Evolutionary conservation across 2,329 filamentous ascomycete genomes (phyloP), one percentile per base, ranked within the genome.

Genomic region (Knoxdaviesia proteae): DNA sequence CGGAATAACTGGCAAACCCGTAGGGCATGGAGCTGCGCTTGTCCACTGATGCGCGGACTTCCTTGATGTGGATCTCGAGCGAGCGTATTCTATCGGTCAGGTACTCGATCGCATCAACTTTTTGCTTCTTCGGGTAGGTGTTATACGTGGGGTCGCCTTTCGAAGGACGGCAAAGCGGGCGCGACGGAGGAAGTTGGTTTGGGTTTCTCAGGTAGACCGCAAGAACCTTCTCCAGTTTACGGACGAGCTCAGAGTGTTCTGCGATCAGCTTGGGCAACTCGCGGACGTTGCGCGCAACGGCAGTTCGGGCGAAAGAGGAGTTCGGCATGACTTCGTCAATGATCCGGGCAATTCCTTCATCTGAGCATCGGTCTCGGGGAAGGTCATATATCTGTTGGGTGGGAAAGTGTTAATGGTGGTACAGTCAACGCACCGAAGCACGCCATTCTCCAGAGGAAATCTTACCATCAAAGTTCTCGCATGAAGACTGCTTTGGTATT

Each of bases 51-150:
- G 75, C 70, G 8, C 90, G 76, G 1, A 87, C 80, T 48, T 90
- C 76, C 54, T 81, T 84, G 59, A 98, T 86, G 54, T 92, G 74
- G 7, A 75, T 58, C 56, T 96, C 88, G 34, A 98, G 68, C 40
- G 78, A 69, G 50, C 77, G 76, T 54, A 98, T 94, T 11, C 87
- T 77, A 42, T 80, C 72, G 0, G 86, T 92, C 43, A 93, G 67
- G 53, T 94, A 96, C 48, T 94, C 84, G 53, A 98, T 96, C 11
- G 90, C 84, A 55, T 98, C 90, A 5, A 96, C 72, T 55, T 86
- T 88, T 49, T 82, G 74, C 9, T 73, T 73, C 34, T 69, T 72
- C 30, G 77, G 67, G 49, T 77, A 78, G 2, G 71, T 73, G 39
- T 58, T 60, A 50, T 74, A 77, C 1, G 74, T 69, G 44, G 73